Base-by-base conservation (phyloP, 805 yeast genomes). In the Metschnikowia bowlesiae region DNA sequence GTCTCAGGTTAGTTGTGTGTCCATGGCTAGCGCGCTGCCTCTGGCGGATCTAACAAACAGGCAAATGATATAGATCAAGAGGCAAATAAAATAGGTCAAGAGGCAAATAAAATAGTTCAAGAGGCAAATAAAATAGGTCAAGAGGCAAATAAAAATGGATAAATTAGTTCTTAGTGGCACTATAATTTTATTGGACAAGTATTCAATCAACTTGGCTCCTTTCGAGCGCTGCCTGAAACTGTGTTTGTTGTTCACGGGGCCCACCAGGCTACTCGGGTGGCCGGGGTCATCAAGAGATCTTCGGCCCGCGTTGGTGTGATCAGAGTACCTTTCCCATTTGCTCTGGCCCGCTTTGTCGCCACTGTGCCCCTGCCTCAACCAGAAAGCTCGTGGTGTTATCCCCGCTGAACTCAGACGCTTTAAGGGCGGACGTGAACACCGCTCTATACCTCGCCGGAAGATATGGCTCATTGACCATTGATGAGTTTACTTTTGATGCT, bases 221-320 rank as follows among this genome's bases (percentile, higher is more conserved):
- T 86, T 87, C 61, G 89, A 87, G 66, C 65, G 8, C 67, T 74
- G 49, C 84, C 96, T 8, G 80, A 80, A 41, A 81, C 85, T 26
- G 87, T 91, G n/a, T 84, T 87, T 65, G 92, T 90, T 33, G 75
- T 84, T n/a, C 82, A 86, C 56, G 96, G 96, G 26, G 75, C 94
- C 38, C 68, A 78, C 39, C 90, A 86, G 64, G 71, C 85, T 14
- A 73, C 81, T 48, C 68, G 80, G 49, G 75, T 87, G 38, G 59
- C 78, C 44, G 66, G 70, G 29, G 73, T 78, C 30, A 70, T 84
- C 43, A 56, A 63, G 33, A 62, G 63, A 18, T 64, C 67, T 18
- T 51, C 63, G 4, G 47, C 55, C n/a, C 49, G 47, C 8, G 77
- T 81, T 46, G 96, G 90, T 55, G 80, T 85, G 45, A 67, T 91